Evolutionary conservation across 768 basidiomycete species (phyloP), one percentile per base, ranked within the genome.

Genomic region (Boletus sp.): DNA sequence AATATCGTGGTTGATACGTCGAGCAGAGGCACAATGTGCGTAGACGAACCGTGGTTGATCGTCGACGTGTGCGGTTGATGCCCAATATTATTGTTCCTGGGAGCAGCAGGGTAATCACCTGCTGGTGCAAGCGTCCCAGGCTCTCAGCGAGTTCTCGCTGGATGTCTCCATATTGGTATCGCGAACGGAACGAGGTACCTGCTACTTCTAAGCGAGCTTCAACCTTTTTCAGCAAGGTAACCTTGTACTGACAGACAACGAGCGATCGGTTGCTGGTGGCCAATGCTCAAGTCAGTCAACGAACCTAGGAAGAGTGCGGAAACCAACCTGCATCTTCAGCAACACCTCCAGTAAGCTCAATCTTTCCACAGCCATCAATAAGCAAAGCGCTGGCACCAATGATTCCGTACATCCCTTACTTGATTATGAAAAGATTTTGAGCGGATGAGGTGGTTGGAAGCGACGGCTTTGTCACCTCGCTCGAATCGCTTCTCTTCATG

Each of bases 201-300:
- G 56, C 37, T 47, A 56, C 67, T 63, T 67, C 68, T 11, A 85
- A 67, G 39, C 74, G 72, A 40, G 69, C 74, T 73, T 96, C 94
- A 45, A 94, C 80, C 42, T 83, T 78, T 60, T 83, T 78, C 63
- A 97, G 73, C 29, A 94, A 68, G 4, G 82, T 82, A 54, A 94
- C 71, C 72, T 98, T 95, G 48, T 76, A 76, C 54, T 85, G 84
- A 71, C 24, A 24, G 24, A 24, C 24, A 24, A 24, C 24, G 3
- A 24, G 24, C 24, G 24, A 24, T 24, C 24, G 24, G 24, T 24
- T 24, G 3, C 24, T 24, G 24, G 24, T 24, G 24, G 3, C 24
- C 24, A 24, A 24, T 24, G 24, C 24, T 24, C 24, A 24, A 24
- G 24, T 24, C n/a, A n/a, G n/a, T n/a, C n/a, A n/a, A n/a, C n/a